Evolutionary conservation across 345 rosid genomes (phyloP), one percentile per base, ranked within the genome.

Genomic region (Moricandia moricandioides): DNA sequence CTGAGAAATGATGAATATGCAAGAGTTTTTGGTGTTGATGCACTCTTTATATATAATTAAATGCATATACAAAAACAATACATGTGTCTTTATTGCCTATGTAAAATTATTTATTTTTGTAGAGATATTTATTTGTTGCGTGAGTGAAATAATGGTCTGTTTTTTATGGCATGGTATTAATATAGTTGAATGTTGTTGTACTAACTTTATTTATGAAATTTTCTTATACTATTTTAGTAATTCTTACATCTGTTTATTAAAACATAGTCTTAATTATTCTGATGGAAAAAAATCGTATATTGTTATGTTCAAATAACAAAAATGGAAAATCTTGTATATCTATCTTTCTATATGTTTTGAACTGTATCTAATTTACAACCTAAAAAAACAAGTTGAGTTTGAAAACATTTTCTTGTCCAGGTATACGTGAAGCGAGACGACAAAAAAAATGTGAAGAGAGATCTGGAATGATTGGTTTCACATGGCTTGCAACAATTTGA

Each of bases 361-460:
- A 17, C 2, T 52, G 56, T 49, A 29, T 7, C 10, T 26, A 37
- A 21, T 54, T 72, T 57, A 33, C 21, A 21, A 21, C 24, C 24
- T 21, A 21, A 21, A 18, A 18, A 21, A 31, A 31, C 47, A 24
- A 34, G 30, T 52, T 16, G 64, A 27, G 43, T 6, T 29, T 54
- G 54, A 35, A 52, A 54, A 5, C 6, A n/a, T 64, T 52, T 72
- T 73, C 40, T 63, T 54, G n/a, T 58, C 7, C 24, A 74, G 56
- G 35, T 66, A 57, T 68, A 30, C 16, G 56, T 26, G 24, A 21
- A 21, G 24, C 24, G 24, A 21, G 24, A 21, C 24, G 24, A 21
- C 24, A 21, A 21, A 21, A 21, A 21, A 21, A 21, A 21, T 21
- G 24, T 21, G 62, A 8, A 16, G 63, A 52, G 69, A 73, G 24